Percentiles rank a stretch among this genome's conserved stretches.
Evolutionary conservation across 148 eudicot species (phyloP).

Genomic region (Cornus florida): DNA sequence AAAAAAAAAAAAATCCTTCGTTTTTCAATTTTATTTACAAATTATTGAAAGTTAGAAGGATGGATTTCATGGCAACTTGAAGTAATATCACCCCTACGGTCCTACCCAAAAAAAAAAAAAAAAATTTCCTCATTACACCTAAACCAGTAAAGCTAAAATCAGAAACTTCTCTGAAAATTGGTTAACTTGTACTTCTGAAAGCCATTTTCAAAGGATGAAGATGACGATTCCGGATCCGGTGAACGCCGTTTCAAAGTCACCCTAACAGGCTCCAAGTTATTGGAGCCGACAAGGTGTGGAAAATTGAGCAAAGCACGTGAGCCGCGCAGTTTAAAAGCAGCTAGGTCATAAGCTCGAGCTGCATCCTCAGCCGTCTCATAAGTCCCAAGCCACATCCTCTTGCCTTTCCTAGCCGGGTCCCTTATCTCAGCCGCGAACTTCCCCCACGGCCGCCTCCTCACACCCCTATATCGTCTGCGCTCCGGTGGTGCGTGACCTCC

Average conservation of each 20-base stretch:
- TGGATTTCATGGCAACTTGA: too few relatives aligned
- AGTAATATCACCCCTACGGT: too few relatives aligned
- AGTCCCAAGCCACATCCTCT: constrained; percentile 36
- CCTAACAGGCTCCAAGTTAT: constrained; percentile 12
- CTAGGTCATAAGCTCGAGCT: constrained; percentile 33
- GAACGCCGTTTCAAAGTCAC: constrained; percentile 8
- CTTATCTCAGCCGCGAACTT: constrained; percentile 37
- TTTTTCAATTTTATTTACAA: too few relatives aligned
- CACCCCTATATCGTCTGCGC: constrained; percentile 23
- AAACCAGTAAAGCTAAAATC: too few relatives aligned
- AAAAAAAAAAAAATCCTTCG: too few relatives aligned
- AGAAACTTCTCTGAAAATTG: too few relatives aligned
- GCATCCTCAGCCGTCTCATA: constrained; percentile 35
- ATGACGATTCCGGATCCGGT: background rate
- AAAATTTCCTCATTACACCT: too few relatives aligned
- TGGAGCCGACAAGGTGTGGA: constrained; percentile 25
- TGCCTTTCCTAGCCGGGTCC: constrained; percentile 23
- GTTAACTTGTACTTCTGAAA: background rate
- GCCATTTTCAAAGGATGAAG: background rate
- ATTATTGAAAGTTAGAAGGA: too few relatives aligned
- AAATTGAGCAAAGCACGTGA: constrained; percentile 28
- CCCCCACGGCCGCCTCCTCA: constrained; percentile 40
- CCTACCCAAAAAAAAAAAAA: too few relatives aligned
- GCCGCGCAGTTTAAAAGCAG: constrained; percentile 28
- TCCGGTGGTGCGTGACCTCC: constrained; percentile 7